Evolutionary conservation across 768 basidiomycete genomes (phyloP), one percentile per base, ranked within the genome.

Genomic region (Omphalotus guepiniiformis): DNA sequence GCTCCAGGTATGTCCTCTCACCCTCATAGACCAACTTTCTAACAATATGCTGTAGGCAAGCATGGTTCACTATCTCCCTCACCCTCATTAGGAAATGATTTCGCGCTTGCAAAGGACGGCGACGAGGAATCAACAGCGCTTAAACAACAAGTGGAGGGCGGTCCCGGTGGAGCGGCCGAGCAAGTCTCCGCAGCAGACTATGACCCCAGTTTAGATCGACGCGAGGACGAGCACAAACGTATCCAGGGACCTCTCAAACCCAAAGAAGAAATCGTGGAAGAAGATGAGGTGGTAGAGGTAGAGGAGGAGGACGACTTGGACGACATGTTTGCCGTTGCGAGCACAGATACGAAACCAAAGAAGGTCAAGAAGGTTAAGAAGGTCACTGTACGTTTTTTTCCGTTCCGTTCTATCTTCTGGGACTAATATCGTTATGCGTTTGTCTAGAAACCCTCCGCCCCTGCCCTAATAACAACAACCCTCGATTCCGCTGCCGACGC

Each of bases 141-240:
- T 6, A 73, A 75, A 46, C 69, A 67, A 13, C 72, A 70, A 53
- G 64, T 63, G 26, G 71, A 73, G 53, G 72, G 76, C 40, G 70
- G 66, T 29, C 69, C 66, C 45, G 63, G 72, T 62, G 37, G 25
- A 6, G 30, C 23, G 18, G 39, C 39, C 27, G 82, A 86, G 55
- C 88, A 92, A 58, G 73, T 96, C 36, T 88, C 83, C 25, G 94
- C 94, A 18, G 94, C 93, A 37, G 94, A 97, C 66, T 96, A 96
- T 65, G 88, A 97, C 61, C 83, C 86, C 27, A 82, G 76, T 55
- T 61, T 85, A 55, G 95, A 97, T 68, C 78, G 86, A 19, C 76
- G 85, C 19, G 89, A 90, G 59, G 91, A 94, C 53, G 88, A 92
- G 52, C 82, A 82, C 49, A 81, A 81, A 53, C 79, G 85, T 16